Evolutionary conservation across 768 basidiomycete genomes (phyloP).

Genomic region (Calocybe cyanea): DNA sequence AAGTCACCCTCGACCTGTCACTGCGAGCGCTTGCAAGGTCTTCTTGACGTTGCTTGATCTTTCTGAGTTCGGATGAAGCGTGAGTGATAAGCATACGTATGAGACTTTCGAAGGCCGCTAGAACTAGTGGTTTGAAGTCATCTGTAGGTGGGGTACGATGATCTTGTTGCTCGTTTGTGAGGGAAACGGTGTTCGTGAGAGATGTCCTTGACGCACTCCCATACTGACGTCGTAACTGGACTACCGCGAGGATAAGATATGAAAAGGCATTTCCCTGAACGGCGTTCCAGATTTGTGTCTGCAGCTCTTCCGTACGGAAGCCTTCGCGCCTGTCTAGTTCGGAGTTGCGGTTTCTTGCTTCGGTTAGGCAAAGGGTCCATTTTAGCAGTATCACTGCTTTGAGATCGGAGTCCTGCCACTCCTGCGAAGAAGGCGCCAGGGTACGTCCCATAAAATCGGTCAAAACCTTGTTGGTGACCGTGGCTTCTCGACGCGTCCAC

Average conservation of each 20-base stretch:
- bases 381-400: constrained; percentile 76
- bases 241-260: constrained; percentile 60
- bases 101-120: constrained; percentile 67
- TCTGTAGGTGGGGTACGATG: constrained; percentile 41
- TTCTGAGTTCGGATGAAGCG: constrained; percentile 76
- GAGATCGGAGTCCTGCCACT: constrained; percentile 69
- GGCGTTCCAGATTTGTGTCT: constrained; percentile 77
- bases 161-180: constrained; percentile 39
- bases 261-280: constrained; percentile 81
- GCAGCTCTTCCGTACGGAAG: constrained; percentile 75
- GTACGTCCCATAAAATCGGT: constrained; percentile 59
- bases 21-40: constrained; percentile 70
- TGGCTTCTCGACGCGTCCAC: constrained; percentile 40
- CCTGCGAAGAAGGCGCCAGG: constrained; percentile 36
- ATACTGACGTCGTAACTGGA: constrained; percentile 49
- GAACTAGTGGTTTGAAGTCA: constrained; percentile 51
- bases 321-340: constrained; percentile 60
- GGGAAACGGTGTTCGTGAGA: constrained; percentile 28
- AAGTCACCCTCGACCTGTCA: constrained; percentile 53
- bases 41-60: constrained; percentile 88
- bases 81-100: constrained; percentile 69
- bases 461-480: constrained; percentile 43
- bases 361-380: constrained; percentile 84
- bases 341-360: constrained; percentile 65
- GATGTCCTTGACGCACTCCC: constrained; percentile 31